phyloP scores from a whole-genome alignment of 2,329 filamentous ascomycete species.

The Sclerotiophoma versabilis region DNA sequence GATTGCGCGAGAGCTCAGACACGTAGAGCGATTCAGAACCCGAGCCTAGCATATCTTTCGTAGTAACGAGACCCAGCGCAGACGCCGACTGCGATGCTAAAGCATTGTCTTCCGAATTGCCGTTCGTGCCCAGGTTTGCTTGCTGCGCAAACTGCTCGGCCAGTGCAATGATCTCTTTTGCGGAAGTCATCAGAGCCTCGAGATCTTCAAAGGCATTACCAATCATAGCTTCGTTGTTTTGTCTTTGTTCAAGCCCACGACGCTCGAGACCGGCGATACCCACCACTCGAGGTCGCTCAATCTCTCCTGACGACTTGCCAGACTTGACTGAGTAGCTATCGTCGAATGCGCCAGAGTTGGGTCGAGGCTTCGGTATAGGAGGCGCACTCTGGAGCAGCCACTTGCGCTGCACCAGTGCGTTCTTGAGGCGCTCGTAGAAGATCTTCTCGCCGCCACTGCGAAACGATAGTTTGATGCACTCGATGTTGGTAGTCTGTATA shows the following conservation, averaged over 20 bases:
- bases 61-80: slow-evolving; percentile 88
- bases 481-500: slow-evolving; percentile 67
- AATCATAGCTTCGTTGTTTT: slow-evolving; percentile 92
- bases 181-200: slow-evolving; percentile 95
- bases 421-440: slow-evolving; percentile 88
- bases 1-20: slow-evolving; percentile 60
- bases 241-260: slow-evolving; percentile 80
- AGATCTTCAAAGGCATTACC: slow-evolving; percentile 95
- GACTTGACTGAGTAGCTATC: slow-evolving; percentile 33
- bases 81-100: slow-evolving; percentile 82
- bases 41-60: slow-evolving; percentile 90
- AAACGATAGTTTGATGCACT: slow-evolving; percentile 91
- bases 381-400: slow-evolving; percentile 93
- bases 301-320: slow-evolving; percentile 26
- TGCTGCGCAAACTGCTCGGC: slow-evolving; percentile 86
- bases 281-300: slow-evolving; percentile 65
- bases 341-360: slow-evolving; percentile 44
- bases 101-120: slow-evolving; percentile 72
- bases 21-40: slow-evolving; percentile 84
- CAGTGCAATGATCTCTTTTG: slow-evolving; percentile 92
- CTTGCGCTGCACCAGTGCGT: slow-evolving; percentile 88
- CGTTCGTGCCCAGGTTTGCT: slow-evolving; percentile 61
- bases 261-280: slow-evolving; percentile 94
- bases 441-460: slow-evolving; percentile 86
- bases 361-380: slow-evolving; percentile 73